Evolutionary conservation across 441 rosid species (phyloP), one percentile per base, ranked within the genome.

Genomic region (Pelargonium cotyledonis): DNA sequence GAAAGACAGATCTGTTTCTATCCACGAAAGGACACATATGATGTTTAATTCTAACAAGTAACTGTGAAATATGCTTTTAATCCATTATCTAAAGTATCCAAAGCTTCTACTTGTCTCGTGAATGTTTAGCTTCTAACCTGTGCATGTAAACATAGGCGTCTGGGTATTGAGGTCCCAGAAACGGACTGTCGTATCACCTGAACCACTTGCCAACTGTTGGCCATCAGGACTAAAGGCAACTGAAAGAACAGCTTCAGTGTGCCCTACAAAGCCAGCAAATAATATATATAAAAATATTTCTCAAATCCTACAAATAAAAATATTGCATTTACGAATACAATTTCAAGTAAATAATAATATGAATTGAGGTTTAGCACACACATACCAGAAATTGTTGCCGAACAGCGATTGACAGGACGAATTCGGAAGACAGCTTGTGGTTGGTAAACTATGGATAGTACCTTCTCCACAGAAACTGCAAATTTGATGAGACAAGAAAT

Each of bases 191-290:
- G 98, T 88, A 77, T 95, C 99, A 68, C 98, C 98, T 1, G 97
- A 95, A 68, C 98, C 97, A 86, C 98, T 95, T 4, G 97, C 99
- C 84, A 95, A 80, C 16, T 84, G 95, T 66, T 83, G 80, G 66
- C 99, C 95, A 40, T 95, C 97, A 46, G 98, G 99, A 81, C 97
- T 90, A 76, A 92, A 92, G 26, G 97, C 88, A 72, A 95, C 96
- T 63, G 96, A 87, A 74, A 92, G 98, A 60, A 92, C 95, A 71
- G 99, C 97, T 81, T 92, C 98, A 2, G 87, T 72, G 21, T 90
- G 98, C 77, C 98, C 97, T 90, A 77, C 51, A 70, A 19, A 61
- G 11, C 6, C 65, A 76, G 58, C 5, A 63, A 63, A 70, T 23
- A 31, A 31, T 4, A 57, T 23, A 35, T 71, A 60, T 53, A 70